Conservation (phyloP, 129 eudicot species). For the Lonicera japonica region DNA sequence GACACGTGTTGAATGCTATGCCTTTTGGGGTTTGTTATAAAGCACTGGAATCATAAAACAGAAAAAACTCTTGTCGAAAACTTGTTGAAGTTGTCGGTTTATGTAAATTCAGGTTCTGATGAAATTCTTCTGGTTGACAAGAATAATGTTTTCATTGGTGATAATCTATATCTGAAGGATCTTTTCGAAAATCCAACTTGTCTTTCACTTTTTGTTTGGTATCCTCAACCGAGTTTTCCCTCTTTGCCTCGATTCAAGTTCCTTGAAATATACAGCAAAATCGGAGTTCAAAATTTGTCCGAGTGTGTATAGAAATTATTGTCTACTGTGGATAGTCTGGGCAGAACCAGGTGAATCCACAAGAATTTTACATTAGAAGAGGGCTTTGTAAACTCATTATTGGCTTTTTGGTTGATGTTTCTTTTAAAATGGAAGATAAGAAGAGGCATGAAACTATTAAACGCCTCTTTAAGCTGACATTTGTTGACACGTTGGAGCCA, state of each 20-base stretch:
- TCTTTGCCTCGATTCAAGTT: slow-evolving; percentile 27
- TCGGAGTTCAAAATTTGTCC: slow-evolving; percentile 41
- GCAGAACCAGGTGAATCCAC: slow-evolving; percentile 4
- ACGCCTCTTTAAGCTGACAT: slow-evolving; percentile 21
- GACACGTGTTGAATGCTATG: slow-evolving; percentile 34
- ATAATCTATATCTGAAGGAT: slow-evolving; percentile 43
- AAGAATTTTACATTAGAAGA: slow-evolving; percentile 12
- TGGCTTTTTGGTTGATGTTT: slow-evolving; percentile 36
- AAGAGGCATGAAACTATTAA: slow-evolving; percentile 32
- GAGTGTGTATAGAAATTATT: slow-evolving; percentile 25
- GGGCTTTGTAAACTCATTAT: slow-evolving; percentile 43
- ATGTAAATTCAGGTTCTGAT: slow-evolving; percentile 14
- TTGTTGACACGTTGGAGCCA: slow-evolving; percentile 20
- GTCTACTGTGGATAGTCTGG: slow-evolving; percentile 11
- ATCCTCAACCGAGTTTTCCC: slow-evolving; percentile 28
- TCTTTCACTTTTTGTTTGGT: slow-evolving; percentile 43
- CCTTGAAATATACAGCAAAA: slow-evolving; percentile 29
- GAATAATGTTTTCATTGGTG: slow-evolving; percentile 40
- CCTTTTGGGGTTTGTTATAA: slow-evolving; percentile 43
- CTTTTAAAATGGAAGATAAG: slow-evolving; percentile 19
- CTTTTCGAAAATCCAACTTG: slow-evolving; percentile 30
- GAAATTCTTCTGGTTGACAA: slow-evolving; percentile 28
- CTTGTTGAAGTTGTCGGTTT: slow-evolving; percentile 37
- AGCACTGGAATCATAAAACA: slow-evolving; percentile 17
- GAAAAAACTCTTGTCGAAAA: slow-evolving; percentile 14